phyloP scores from a whole-genome alignment of 768 basidiomycete genomes.

The Dentipellis fragilis region DNA sequence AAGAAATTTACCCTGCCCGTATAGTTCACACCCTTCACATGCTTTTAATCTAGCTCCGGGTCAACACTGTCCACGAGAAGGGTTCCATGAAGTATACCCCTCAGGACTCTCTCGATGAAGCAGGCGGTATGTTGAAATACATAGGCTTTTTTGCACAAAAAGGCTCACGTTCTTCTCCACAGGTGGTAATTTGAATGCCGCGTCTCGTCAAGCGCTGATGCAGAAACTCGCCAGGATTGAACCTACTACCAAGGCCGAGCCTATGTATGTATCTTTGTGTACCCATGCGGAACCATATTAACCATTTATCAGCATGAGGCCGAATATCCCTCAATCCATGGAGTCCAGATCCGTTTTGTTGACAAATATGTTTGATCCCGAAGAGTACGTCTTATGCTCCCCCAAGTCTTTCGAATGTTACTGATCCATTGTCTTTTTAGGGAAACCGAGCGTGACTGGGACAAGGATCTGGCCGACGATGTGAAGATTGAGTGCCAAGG shows the following conservation, averaged over 20 bases:
- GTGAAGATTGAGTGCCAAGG: conserved; percentile 89
- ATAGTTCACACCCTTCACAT: conserved; percentile 12
- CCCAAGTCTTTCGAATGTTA: neutral
- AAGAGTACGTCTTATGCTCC: conserved; percentile 53
- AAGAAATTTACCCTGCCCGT: conserved; percentile 17
- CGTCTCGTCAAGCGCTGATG: conserved; percentile 98
- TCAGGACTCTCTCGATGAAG: conserved; percentile 79
- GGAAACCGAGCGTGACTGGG: conserved; percentile 95
- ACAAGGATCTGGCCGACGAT: conserved; percentile 91
- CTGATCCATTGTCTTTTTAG: conserved; percentile 27
- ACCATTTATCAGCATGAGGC: conserved; percentile 42
- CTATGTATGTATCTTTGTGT: conserved; percentile 37
- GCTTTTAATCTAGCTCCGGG: conserved; percentile 49
- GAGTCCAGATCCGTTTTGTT: conserved; percentile 84
- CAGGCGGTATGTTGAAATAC: conserved; percentile 51
- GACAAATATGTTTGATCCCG: conserved; percentile 97
- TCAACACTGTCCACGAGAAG: conserved; percentile 90
- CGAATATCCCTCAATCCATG: conserved; percentile 76
- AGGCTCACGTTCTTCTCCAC: conserved; percentile 7
- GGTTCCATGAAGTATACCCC: conserved; percentile 67
- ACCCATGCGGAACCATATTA: conserved; percentile 8
- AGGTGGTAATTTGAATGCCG: conserved; percentile 98
- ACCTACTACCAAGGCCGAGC: conserved; percentile 43
- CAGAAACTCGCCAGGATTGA: conserved; percentile 99
- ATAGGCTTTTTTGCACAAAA: neutral